Conservation (phyloP, 2,329 filamentous ascomycete genomes). For the Apiospora rasikravindrae region DNA sequence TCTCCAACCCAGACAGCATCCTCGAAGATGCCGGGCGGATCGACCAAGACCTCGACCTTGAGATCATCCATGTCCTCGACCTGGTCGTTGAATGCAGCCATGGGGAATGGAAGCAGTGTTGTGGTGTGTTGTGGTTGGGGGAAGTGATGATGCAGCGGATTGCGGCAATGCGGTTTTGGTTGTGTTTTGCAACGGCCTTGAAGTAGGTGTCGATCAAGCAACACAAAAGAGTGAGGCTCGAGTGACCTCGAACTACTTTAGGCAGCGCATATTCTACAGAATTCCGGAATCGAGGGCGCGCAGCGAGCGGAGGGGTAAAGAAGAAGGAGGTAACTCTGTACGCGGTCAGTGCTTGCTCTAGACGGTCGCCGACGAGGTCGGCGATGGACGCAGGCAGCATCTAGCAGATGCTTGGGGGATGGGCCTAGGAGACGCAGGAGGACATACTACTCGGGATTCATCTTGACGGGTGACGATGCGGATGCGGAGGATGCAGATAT, state of each 20-base stretch:
- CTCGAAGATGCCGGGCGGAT: neutral
- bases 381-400: constrained; percentile 22
- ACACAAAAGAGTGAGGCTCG: constrained; percentile 1
- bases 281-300: constrained; percentile 4
- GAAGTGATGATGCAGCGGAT: neutral
- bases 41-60: neutral
- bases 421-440: constrained; percentile 28
- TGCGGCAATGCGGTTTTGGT: constrained; percentile 23
- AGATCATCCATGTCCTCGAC: neutral
- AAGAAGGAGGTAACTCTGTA: constrained; percentile 19
- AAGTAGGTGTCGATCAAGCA: constrained; percentile 20
- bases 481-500: constrained; percentile 21
- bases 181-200: constrained; percentile 22
- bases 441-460: constrained; percentile 93
- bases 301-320: constrained; percentile 19
- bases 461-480: constrained; percentile 52
- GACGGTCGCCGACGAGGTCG: constrained; percentile 17
- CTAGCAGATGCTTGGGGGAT: neutral
- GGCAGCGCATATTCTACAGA: constrained; percentile 15
- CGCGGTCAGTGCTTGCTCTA: constrained; percentile 19
- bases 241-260: constrained; percentile 6
- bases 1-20: constrained; percentile 15
- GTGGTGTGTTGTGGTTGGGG: neutral
- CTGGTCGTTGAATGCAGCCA: neutral
- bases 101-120: neutral